Evolutionary conservation across 306 rosid species (phyloP).

Genomic region (Vigna nakashimae): DNA sequence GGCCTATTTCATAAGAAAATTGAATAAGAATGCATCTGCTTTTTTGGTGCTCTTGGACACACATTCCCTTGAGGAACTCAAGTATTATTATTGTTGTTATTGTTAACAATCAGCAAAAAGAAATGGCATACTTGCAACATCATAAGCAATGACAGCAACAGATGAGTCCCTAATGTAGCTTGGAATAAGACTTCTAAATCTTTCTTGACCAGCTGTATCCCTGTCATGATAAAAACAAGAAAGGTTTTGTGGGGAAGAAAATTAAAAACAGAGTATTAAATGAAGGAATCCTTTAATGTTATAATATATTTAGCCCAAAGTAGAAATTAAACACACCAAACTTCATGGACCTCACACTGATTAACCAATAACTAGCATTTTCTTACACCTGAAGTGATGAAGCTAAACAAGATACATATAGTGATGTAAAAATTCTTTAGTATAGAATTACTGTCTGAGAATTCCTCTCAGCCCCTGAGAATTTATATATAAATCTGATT

Average conservation of each 20-base stretch:
- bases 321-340: slow-evolving; percentile 27
- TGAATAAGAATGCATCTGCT: slow-evolving; percentile 19
- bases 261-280: neutral
- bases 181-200: slow-evolving; percentile 63
- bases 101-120: slow-evolving; percentile 26
- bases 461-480: neutral
- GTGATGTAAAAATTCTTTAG: neutral
- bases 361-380: slow-evolving; percentile 2
- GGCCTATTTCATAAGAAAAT: slow-evolving; percentile 50
- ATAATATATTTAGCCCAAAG: neutral
- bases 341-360: slow-evolving; percentile 8
- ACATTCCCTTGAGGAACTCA: slow-evolving; percentile 8
- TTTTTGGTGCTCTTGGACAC: neutral
- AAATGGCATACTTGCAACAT: slow-evolving; percentile 54
- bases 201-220: slow-evolving; percentile 65
- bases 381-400: neutral
- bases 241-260: neutral
- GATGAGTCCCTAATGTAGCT: slow-evolving; percentile 62
- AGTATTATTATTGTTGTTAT: neutral
- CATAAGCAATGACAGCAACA: slow-evolving; percentile 58
- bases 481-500: slow-evolving; percentile 15
- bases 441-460: neutral
- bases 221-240: slow-evolving; percentile 38
- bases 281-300: neutral
- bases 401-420: slow-evolving; percentile 16